A percentile compares a stretch with the other conserved stretches of the same genome.
These are phyloP conservation scores for Fusarium citri DNA, from an alignment of 2,329 filamentous ascomycete genomes.

Conservation along the genomic window DNA sequence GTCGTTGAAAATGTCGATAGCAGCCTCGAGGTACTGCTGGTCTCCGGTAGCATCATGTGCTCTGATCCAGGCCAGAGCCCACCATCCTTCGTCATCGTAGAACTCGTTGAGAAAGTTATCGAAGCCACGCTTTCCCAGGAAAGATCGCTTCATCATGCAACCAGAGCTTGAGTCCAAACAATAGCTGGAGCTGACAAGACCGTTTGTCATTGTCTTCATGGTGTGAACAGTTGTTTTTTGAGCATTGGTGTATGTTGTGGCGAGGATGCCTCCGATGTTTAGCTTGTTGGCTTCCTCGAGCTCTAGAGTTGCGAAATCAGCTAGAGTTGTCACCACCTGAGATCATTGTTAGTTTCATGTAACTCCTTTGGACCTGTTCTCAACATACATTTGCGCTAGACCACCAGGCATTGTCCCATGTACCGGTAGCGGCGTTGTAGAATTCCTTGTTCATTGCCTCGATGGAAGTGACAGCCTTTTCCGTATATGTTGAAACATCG, in stretches of 20 bases:
- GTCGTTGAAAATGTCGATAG: slow-evolving; percentile 66
- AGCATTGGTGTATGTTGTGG: slow-evolving; percentile 60
- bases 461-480: slow-evolving; percentile 50
- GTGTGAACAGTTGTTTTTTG: slow-evolving; percentile 55
- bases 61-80: slow-evolving; percentile 69
- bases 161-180: slow-evolving; percentile 46
- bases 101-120: slow-evolving; percentile 62
- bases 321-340: slow-evolving; percentile 66
- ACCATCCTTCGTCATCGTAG: slow-evolving; percentile 74
- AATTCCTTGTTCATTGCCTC: slow-evolving; percentile 64
- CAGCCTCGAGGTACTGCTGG: slow-evolving; percentile 63
- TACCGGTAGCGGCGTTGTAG: slow-evolving; percentile 69
- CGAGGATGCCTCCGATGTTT: slow-evolving; percentile 55
- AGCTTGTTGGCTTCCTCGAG: slow-evolving; percentile 51
- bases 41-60: slow-evolving; percentile 66
- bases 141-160: slow-evolving; percentile 51
- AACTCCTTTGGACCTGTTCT: neutral
- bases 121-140: slow-evolving; percentile 50
- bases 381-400: slow-evolving; percentile 70
- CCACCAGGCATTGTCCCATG: slow-evolving; percentile 79
- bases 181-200: slow-evolving; percentile 55
- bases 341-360: slow-evolving; percentile 7
- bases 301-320: slow-evolving; percentile 61
- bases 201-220: slow-evolving; percentile 54
- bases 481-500: slow-evolving; percentile 47